phyloP scores from a whole-genome alignment of 306 rosid genomes.

The Vigna reflexopilosa region DNA sequence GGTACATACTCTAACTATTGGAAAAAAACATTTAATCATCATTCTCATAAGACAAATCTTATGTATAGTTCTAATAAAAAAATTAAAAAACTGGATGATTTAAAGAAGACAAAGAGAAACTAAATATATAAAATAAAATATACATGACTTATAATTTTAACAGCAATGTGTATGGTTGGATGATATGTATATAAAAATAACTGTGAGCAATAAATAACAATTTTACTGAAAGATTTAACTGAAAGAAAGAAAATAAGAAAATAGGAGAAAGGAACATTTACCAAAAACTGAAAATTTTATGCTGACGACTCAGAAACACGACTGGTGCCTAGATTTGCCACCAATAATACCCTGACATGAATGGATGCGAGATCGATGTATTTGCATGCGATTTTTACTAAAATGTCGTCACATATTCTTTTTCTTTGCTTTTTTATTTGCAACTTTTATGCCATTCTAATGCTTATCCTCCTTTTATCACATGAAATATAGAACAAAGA shows the following conservation, averaged over 20 bases:
- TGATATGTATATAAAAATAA: neutral
- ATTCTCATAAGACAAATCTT: neutral
- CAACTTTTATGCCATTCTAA: neutral
- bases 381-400: constrained; percentile 6
- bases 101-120: neutral
- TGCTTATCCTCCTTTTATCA: constrained; percentile 15
- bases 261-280: constrained; percentile 37
- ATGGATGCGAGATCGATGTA: constrained; percentile 6
- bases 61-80: neutral
- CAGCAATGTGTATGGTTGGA: neutral
- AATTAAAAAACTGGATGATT: neutral
- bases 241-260: neutral
- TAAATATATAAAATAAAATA: neutral
- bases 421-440: neutral
- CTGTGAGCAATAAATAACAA: neutral
- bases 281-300: constrained; percentile 12
- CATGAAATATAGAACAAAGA: neutral
- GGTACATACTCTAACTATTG: neutral
- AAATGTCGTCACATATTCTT: neutral
- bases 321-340: constrained; percentile 17
- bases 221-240: neutral
- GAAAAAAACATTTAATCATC: neutral
- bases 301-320: constrained; percentile 38
- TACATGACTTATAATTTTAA: neutral
- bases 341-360: constrained; percentile 38